Evolutionary conservation across 2,329 filamentous ascomycete species (phyloP).

Genomic region (Pseudogymnoascus sp.): DNA sequence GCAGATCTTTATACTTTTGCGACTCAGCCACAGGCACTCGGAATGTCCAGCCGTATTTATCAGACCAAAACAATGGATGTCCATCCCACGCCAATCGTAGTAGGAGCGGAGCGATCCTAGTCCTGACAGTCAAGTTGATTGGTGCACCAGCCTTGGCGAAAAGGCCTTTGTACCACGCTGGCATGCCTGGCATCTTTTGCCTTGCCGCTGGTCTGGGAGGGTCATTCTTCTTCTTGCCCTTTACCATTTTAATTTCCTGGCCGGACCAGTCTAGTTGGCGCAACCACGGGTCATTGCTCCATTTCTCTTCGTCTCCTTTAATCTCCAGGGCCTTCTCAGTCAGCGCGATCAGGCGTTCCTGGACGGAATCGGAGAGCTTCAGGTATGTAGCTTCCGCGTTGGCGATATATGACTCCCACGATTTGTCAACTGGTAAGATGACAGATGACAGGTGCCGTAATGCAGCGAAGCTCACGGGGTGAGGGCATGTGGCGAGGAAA

Average conservation of each 20-base stretch:
- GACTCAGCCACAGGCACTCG: slow-evolving; percentile 58
- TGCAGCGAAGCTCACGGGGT: slow-evolving; percentile 94
- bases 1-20: slow-evolving; percentile 59
- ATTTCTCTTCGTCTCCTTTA: slow-evolving; percentile 61
- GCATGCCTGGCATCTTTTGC: slow-evolving; percentile 93
- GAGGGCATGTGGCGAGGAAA: slow-evolving; percentile 83
- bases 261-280: slow-evolving; percentile 91
- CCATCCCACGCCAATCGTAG: slow-evolving; percentile 83
- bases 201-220: slow-evolving; percentile 67
- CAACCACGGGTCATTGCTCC: slow-evolving; percentile 80
- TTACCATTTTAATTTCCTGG: slow-evolving; percentile 84
- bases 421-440: slow-evolving; percentile 80
- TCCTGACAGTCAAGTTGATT: slow-evolving; percentile 77
- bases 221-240: slow-evolving; percentile 81
- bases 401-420: slow-evolving; percentile 77
- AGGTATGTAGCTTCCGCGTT: slow-evolving; percentile 83
- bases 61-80: slow-evolving; percentile 84
- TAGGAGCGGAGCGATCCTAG: slow-evolving; percentile 77
- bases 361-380: slow-evolving; percentile 66
- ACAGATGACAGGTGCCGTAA: slow-evolving; percentile 88
- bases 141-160: slow-evolving; percentile 60
- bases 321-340: slow-evolving; percentile 69
- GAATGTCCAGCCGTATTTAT: slow-evolving; percentile 90
- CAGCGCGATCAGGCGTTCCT: slow-evolving; percentile 63
- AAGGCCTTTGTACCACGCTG: slow-evolving; percentile 90